A percentile compares a stretch with the other conserved stretches of the same genome.
Conservation (phyloP, 306 rosid genomes). For the Hippophae gyantsensis region DNA sequence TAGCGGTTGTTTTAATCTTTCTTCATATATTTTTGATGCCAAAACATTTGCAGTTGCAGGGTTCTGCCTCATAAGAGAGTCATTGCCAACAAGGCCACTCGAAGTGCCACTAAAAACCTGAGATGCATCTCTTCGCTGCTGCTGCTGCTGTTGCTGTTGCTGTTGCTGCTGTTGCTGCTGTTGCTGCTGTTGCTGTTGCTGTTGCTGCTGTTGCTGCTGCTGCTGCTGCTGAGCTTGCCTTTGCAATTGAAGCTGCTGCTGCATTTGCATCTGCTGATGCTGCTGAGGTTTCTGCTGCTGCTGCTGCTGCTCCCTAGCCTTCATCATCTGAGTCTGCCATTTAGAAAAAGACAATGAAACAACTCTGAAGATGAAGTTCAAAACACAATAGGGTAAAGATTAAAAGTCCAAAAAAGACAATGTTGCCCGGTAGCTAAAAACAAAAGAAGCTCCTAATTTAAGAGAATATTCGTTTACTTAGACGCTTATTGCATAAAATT, state of each 20-base stretch:
- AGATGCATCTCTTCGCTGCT: conserved; percentile 30
- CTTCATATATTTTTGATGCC: conserved; percentile 38
- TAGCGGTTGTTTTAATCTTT: conserved; percentile 36
- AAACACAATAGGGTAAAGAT: background rate
- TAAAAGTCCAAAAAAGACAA: too few relatives aligned
- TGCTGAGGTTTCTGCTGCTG: conserved; percentile 29
- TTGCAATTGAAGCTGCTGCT: conserved; percentile 27
- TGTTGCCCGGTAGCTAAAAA: too few relatives aligned
- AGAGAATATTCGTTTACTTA: too few relatives aligned
- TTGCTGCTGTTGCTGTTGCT: conserved; percentile 29
- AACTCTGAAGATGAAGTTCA: background rate
- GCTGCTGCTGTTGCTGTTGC: conserved; percentile 4
- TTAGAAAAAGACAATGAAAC: conserved; percentile 16
- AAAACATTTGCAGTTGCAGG: conserved; percentile 30
- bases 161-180: background rate
- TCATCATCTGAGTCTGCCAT: conserved; percentile 36
- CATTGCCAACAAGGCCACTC: conserved; percentile 30
- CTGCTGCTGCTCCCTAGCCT: conserved; percentile 24
- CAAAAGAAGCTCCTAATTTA: too few relatives aligned
- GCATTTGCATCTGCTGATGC: conserved; percentile 37
- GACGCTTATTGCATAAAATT: too few relatives aligned
- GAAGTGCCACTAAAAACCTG: conserved; percentile 29
- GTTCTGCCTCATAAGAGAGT: conserved; percentile 37
- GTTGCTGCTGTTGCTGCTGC: conserved; percentile 9
- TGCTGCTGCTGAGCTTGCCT: conserved; percentile 41